These are phyloP conservation scores for Penicillium cinerascens DNA, from an alignment of 495 filamentous ascomycete genomes.

Conservation along the genomic window DNA sequence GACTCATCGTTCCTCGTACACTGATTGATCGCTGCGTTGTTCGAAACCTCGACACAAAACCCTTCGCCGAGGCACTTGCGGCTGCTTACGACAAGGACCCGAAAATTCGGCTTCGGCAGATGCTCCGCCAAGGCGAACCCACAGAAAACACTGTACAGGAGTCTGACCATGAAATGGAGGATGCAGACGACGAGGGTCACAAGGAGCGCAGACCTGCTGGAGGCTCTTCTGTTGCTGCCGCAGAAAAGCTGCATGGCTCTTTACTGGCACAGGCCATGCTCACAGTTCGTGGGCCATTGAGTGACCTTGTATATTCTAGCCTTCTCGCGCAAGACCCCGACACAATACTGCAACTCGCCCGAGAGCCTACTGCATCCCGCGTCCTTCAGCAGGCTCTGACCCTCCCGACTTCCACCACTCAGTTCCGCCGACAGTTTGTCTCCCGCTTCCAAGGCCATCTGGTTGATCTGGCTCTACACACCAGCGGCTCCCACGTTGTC, in stretches of 20 bases:
- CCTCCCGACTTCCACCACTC: conserved; percentile 50
- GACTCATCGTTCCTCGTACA: conserved; percentile 72
- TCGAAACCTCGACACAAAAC: conserved; percentile 58
- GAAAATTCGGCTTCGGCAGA: conserved; percentile 50
- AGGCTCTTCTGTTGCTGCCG: conserved; percentile 23
- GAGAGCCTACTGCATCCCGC: conserved; percentile 61
- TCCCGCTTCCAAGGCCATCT: conserved; percentile 57
- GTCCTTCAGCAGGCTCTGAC: conserved; percentile 68
- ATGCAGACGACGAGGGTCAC: conserved; percentile 30
- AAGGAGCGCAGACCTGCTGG: conserved; percentile 16
- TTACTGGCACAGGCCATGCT: conserved; percentile 66
- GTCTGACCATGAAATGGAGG: conserved; percentile 27
- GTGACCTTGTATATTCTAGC: conserved; percentile 54
- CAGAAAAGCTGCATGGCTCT: conserved; percentile 59
- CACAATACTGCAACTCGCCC: conserved; percentile 47
- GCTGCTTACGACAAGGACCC: conserved; percentile 55
- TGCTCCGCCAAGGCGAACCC: conserved; percentile 49
- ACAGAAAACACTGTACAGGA: conserved; percentile 17
- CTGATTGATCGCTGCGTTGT: conserved; percentile 77
- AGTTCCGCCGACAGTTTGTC: conserved; percentile 60
- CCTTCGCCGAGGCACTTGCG: conserved; percentile 58
- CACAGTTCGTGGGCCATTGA: conserved; percentile 51
- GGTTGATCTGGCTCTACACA: conserved; percentile 63
- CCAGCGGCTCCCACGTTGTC: conserved; percentile 72
- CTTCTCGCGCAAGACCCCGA: conserved; percentile 44